Evolutionary conservation across 208 protist genomes (phyloP).

Genomic region (Trypanosoma conorhini): DNA sequence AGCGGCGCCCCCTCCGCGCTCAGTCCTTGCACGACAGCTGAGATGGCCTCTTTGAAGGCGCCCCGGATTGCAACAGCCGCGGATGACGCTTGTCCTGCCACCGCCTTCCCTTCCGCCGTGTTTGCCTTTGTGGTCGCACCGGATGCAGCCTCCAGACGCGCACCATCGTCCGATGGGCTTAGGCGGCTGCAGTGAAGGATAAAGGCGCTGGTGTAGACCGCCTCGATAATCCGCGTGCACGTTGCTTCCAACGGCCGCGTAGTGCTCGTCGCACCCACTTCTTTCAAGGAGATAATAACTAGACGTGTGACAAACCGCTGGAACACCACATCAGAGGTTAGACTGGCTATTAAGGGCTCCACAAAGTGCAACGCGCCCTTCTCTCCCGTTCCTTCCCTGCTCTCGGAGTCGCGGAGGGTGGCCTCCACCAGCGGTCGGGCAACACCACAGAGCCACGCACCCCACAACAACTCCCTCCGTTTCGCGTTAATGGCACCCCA

Average conservation of each 20-base stretch:
- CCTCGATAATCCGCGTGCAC: constrained; percentile 10
- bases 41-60: constrained; percentile 17
- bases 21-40: not conserved
- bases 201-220: constrained; percentile 24
- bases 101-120: not conserved
- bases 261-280: constrained; percentile 4
- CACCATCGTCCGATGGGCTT: not conserved
- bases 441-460: constrained; percentile 33
- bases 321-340: constrained; percentile 15
- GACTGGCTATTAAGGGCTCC: constrained; percentile 12
- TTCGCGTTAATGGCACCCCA: constrained; percentile 26
- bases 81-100: not conserved
- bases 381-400: not conserved
- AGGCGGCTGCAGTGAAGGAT: constrained; percentile 2
- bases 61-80: constrained; percentile 4
- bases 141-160: not conserved
- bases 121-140: not conserved
- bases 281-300: constrained; percentile 6
- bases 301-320: constrained; percentile 21
- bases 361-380: constrained; percentile 1
- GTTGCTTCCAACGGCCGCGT: not conserved
- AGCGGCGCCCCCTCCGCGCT: constrained; percentile 1
- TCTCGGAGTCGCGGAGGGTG: no score
- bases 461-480: constrained; percentile 33
- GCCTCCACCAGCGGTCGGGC: constrained; percentile 18